Evolutionary conservation across 164 flowering plant species (phyloP).

Genomic region (Magnolia sinica): DNA sequence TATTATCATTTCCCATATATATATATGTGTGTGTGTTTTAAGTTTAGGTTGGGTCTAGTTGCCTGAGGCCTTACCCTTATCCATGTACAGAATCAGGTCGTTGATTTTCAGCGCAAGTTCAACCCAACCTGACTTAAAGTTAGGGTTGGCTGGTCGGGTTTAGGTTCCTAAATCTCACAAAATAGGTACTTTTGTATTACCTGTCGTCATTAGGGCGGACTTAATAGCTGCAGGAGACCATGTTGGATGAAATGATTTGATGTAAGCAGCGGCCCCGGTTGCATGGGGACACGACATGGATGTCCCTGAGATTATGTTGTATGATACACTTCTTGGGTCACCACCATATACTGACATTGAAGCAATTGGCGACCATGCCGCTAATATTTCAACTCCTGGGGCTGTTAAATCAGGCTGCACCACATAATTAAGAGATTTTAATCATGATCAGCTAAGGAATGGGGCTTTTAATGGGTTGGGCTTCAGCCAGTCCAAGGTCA

Average conservation of each 20-base stretch:
- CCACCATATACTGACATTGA: slow-evolving; percentile 7
- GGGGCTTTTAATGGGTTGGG: not conserved
- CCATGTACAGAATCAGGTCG: too few relatives aligned
- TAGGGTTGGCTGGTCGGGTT: too few relatives aligned
- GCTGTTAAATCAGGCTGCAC: slow-evolving; percentile 37
- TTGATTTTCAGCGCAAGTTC: too few relatives aligned
- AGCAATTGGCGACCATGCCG: slow-evolving; percentile 31
- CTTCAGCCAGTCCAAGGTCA: not conserved
- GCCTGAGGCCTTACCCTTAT: too few relatives aligned
- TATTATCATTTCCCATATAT: too few relatives aligned
- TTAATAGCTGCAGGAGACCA: slow-evolving; percentile 53
- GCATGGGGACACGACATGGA: slow-evolving; percentile 52
- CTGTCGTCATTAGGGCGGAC: slow-evolving; percentile 51
- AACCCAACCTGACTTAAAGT: too few relatives aligned
- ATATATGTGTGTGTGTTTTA: too few relatives aligned
- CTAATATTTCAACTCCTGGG: slow-evolving; percentile 39
- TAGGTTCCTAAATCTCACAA: too few relatives aligned
- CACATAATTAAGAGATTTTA: not conserved
- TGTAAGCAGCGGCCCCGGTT: slow-evolving; percentile 37
- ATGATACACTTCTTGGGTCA: slow-evolving; percentile 25
- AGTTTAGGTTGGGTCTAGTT: too few relatives aligned
- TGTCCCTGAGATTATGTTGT: slow-evolving; percentile 37
- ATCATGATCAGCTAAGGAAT: too few relatives aligned
- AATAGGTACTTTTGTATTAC: slow-evolving; percentile 12
- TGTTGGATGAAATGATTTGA: slow-evolving; percentile 36